Evolutionary conservation across 768 basidiomycete species (phyloP).

Genomic region (Tylopilus balloui): DNA sequence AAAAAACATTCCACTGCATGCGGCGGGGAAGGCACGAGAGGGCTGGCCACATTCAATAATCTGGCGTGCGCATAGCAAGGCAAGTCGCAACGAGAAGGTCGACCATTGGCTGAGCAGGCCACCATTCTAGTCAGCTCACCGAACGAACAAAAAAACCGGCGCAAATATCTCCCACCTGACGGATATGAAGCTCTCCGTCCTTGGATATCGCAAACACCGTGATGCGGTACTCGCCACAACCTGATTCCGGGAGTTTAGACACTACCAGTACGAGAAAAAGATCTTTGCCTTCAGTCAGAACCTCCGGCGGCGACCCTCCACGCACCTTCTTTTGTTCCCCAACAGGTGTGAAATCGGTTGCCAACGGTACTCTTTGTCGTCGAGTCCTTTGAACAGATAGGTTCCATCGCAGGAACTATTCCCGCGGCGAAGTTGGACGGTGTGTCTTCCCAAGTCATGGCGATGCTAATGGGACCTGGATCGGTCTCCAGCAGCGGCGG

Average conservation of each 20-base stretch:
- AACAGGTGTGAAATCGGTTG: constrained; percentile 8
- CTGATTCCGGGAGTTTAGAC: constrained; percentile 18
- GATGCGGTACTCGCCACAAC: constrained; percentile 30
- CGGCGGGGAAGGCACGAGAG: neutral
- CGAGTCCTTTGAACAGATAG: constrained; percentile 22
- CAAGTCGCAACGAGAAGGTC: constrained; percentile 32
- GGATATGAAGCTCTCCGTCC: constrained; percentile 28
- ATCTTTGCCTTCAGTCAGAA: neutral
- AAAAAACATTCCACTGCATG: neutral
- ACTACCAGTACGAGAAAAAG: constrained; percentile 12
- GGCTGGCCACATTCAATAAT: constrained; percentile 14
- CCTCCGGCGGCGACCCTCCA: neutral
- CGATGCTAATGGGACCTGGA: constrained; percentile 17
- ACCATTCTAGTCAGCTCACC: constrained; percentile 1
- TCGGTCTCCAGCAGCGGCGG: constrained; percentile 14
- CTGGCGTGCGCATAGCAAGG: constrained; percentile 30
- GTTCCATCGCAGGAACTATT: constrained; percentile 1
- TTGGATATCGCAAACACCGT: constrained; percentile 28
- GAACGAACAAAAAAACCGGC: neutral
- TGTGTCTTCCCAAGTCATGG: constrained; percentile 7
- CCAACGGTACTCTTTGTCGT: constrained; percentile 27
- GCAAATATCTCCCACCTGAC: constrained; percentile 22
- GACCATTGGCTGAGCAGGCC: constrained; percentile 24
- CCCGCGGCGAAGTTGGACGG: constrained; percentile 12
- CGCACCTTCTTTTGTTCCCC: constrained; percentile 20